Percentiles rank a stretch among this genome's conserved stretches.
Conservation (phyloP, 2,329 filamentous ascomycete genomes). For the Chalara sp. region DNA sequence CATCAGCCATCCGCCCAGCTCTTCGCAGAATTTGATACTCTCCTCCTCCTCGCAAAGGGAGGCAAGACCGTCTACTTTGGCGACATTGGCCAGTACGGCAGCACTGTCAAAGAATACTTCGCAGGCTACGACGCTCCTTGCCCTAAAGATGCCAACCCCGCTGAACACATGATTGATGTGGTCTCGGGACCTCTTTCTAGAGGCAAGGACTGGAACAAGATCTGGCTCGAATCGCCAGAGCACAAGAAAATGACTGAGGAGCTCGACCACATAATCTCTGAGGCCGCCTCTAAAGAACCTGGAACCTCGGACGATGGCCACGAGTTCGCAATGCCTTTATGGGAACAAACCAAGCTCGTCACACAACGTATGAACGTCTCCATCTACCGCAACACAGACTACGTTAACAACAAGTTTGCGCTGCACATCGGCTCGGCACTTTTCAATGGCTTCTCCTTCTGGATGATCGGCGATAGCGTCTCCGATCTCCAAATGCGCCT, state of each 20-base stretch:
- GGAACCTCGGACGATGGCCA: slow-evolving; percentile 33
- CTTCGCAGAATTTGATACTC: slow-evolving; percentile 63
- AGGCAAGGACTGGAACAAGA: slow-evolving; percentile 58
- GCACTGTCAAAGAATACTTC: slow-evolving; percentile 55
- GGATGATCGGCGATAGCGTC: slow-evolving; percentile 47
- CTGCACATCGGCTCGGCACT: slow-evolving; percentile 48
- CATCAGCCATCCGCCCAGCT: slow-evolving; percentile 65
- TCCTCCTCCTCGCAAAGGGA: slow-evolving; percentile 56
- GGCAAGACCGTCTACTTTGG: slow-evolving; percentile 63
- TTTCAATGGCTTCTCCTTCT: slow-evolving; percentile 57
- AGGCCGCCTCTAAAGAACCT: slow-evolving; percentile 31
- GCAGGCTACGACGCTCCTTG: slow-evolving; percentile 39
- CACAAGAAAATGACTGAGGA: slow-evolving; percentile 46
- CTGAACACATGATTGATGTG: slow-evolving; percentile 39
- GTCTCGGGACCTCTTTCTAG: too few relatives aligned
- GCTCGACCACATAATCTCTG: slow-evolving; percentile 49
- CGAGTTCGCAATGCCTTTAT: slow-evolving; percentile 45
- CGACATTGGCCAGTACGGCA: slow-evolving; percentile 48
- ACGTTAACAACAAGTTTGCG: slow-evolving; percentile 40
- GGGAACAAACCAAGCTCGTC: slow-evolving; percentile 33
- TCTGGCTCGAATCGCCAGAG: slow-evolving; percentile 57
- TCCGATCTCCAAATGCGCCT: slow-evolving; percentile 46
- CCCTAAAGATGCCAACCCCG: slow-evolving; percentile 34
- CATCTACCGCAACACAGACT: slow-evolving; percentile 58
- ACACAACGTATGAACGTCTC: slow-evolving; percentile 32